Percentiles rank a stretch among this genome's conserved stretches.
Evolutionary conservation across 345 rosid species (phyloP).

Genomic region (Gossypium turneri): DNA sequence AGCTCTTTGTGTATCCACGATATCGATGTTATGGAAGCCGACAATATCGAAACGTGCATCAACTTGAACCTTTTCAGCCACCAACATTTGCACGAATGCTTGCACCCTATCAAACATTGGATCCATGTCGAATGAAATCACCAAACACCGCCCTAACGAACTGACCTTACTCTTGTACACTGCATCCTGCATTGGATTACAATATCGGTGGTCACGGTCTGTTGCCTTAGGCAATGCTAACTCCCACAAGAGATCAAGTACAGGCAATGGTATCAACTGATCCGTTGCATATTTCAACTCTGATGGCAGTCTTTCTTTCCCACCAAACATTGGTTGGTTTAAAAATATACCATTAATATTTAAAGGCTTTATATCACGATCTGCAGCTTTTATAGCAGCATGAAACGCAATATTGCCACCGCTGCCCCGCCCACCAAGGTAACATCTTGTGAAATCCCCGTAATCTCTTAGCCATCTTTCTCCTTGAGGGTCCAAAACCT

Average conservation of each 20-base stretch:
- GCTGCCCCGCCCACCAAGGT: slow-evolving; percentile 29
- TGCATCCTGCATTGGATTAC: slow-evolving; percentile 27
- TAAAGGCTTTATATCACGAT: slow-evolving; percentile 18
- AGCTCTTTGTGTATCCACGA: slow-evolving; percentile 15
- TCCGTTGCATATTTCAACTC: slow-evolving; percentile 26
- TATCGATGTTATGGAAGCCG: slow-evolving; percentile 24
- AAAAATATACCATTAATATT: slow-evolving; percentile 26
- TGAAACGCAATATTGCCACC: slow-evolving; percentile 34
- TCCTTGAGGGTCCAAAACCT: slow-evolving; percentile 15
- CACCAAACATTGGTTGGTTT: slow-evolving; percentile 41
- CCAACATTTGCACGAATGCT: slow-evolving; percentile 24
- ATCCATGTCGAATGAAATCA: slow-evolving; percentile 22
- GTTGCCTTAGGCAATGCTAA: slow-evolving; percentile 34
- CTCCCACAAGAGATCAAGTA: slow-evolving; percentile 31
- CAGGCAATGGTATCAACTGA: slow-evolving; percentile 24
- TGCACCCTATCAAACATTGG: slow-evolving; percentile 26
- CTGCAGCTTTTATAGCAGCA: slow-evolving; percentile 15
- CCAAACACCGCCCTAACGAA: slow-evolving; percentile 20
- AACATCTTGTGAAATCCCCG: slow-evolving; percentile 35
- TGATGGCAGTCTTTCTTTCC: slow-evolving; percentile 22
- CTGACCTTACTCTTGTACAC: slow-evolving; percentile 14
- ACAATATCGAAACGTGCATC: slow-evolving; percentile 21
- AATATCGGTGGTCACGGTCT: slow-evolving; percentile 37
- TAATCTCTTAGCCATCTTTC: slow-evolving; percentile 34
- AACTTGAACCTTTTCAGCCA: slow-evolving; percentile 20